Evolutionary conservation across 2,329 filamentous ascomycete species (phyloP), one percentile per base, ranked within the genome.

Genomic region (Coniochaeta sp.): DNA sequence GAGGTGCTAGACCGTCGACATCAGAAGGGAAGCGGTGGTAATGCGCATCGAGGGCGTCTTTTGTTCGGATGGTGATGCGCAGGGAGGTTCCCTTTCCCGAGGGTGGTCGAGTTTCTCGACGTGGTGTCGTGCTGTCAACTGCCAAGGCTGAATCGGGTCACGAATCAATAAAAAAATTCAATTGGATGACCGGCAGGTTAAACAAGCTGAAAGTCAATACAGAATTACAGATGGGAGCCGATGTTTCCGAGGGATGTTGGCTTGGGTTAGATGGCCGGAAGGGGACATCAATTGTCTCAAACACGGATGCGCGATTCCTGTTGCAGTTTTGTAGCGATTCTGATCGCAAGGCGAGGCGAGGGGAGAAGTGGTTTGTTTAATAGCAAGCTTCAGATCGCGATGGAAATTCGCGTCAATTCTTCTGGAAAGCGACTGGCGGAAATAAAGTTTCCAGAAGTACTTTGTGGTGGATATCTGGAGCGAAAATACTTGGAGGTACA

Each of bases 341-440:
- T 36, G 30, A 38, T 55, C n/a, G 30, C 26, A 55, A 55, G 52
- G 17, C 26, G 30, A 38, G 28, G 38, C 32, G 32, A 34, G 32
- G 12, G 32, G 12, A 12, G 32, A 34, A 34, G 30, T n/a, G n/a
- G 54, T 55, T 55, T 55, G 54, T 55, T 55, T 55, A 55, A 55
- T 36, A 38, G 34, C 54, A 55, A 38, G 38, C 54, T 38, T 30
- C n/a, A n/a, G 54, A 55, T 55, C 54, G 54, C 30, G 54, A 55
- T 36, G 22, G 54, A 55, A 38, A 38, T 55, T 55, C 54, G 54
- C 54, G 54, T 55, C 54, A 24, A 24, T 55, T 55, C 54, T 55
- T 8, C 24, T 52, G 26, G 47, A 52, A 52, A 52, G 47, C n/a
- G 2, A 52, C 10, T 17, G 24, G 47, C 30, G 22, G 24, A 3